phyloP scores from a whole-genome alignment of 805 yeast genomes.

The Citeromyces matritensis region DNA sequence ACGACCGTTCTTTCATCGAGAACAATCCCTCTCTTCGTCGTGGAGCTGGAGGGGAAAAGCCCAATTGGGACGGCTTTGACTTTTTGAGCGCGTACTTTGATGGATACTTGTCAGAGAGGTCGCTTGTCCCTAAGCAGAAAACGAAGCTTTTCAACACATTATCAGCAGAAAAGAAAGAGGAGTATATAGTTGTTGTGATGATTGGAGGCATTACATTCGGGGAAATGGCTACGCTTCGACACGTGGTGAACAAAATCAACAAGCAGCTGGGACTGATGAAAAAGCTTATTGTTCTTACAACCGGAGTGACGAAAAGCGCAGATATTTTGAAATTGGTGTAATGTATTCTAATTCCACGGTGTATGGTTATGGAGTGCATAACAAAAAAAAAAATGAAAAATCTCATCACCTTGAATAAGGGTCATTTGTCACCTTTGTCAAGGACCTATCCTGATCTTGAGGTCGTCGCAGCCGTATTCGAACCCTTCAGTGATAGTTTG shows the following conservation, averaged over 20 bases:
- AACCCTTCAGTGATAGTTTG: conserved; percentile 58
- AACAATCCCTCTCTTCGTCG: conserved; percentile 10
- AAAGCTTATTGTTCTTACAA: conserved; percentile 24
- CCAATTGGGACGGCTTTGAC: conserved; percentile 25
- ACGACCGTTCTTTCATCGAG: conserved; percentile 35
- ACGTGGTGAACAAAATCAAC: conserved; percentile 31
- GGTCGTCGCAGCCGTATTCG: conserved; percentile 44
- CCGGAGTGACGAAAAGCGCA: conserved; percentile 23
- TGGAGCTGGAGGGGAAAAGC: conserved; percentile 12
- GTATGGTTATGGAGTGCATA: conserved; percentile 1
- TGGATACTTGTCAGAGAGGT: conserved; percentile 17
- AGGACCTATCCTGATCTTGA: conserved; percentile 49
- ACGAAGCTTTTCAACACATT: conserved; percentile 10
- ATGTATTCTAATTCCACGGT: neutral
- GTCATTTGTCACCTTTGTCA: conserved; percentile 34
- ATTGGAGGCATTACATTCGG: conserved; percentile 82
- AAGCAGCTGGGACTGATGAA: conserved; percentile 12
- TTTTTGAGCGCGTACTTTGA: conserved; percentile 22
- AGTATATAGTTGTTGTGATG: conserved; percentile 30
- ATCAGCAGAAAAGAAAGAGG: conserved; percentile 15
- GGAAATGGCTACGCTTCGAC: conserved; percentile 61
- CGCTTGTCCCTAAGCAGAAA: conserved; percentile 15
- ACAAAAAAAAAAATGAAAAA: conserved; percentile 13
- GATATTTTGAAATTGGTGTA: conserved; percentile 11
- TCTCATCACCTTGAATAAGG: conserved; percentile 28